Conservation (phyloP, 345 rosid species). For the Populus tremula region DNA sequence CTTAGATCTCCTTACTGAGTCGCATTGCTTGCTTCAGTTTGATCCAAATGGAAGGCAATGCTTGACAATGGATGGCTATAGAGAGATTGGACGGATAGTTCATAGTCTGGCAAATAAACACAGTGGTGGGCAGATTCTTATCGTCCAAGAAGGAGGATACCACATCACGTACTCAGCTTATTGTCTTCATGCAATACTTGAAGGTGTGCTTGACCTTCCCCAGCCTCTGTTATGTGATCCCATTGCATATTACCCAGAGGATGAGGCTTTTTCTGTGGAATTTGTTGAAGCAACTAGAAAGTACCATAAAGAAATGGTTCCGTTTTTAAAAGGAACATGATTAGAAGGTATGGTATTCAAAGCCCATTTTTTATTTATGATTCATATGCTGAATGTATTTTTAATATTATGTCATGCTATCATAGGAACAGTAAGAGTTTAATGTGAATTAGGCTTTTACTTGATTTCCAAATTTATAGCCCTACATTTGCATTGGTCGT, state of each 20-base stretch:
- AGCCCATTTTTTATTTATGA: neutral
- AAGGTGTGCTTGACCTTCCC: slow-evolving; percentile 71
- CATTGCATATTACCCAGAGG: slow-evolving; percentile 71
- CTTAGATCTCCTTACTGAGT: neutral
- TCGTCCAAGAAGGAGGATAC: slow-evolving; percentile 94
- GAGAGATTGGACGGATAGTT: slow-evolving; percentile 54
- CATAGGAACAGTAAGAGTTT: neutral
- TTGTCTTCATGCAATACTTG: slow-evolving; percentile 82
- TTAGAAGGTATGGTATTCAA: slow-evolving; percentile 8
- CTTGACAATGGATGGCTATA: slow-evolving; percentile 81
- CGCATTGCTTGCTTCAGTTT: slow-evolving; percentile 42
- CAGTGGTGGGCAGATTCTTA: slow-evolving; percentile 58
- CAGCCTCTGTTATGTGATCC: slow-evolving; percentile 53
- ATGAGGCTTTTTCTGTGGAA: slow-evolving; percentile 51
- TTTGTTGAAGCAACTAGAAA: slow-evolving; percentile 51
- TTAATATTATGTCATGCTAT: neutral
- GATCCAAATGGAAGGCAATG: slow-evolving; percentile 93
- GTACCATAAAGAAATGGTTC: slow-evolving; percentile 40
- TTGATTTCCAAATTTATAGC: neutral
- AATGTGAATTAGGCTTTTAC: neutral
- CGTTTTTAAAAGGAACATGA: slow-evolving; percentile 48
- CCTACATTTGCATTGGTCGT: neutral
- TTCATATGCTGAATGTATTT: neutral
- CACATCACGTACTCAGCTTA: slow-evolving; percentile 84
- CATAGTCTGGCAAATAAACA: slow-evolving; percentile 46